Evolutionary conservation across 257 asterid genomes (phyloP), one percentile per base, ranked within the genome.

Genomic region (Verbena officinalis): DNA sequence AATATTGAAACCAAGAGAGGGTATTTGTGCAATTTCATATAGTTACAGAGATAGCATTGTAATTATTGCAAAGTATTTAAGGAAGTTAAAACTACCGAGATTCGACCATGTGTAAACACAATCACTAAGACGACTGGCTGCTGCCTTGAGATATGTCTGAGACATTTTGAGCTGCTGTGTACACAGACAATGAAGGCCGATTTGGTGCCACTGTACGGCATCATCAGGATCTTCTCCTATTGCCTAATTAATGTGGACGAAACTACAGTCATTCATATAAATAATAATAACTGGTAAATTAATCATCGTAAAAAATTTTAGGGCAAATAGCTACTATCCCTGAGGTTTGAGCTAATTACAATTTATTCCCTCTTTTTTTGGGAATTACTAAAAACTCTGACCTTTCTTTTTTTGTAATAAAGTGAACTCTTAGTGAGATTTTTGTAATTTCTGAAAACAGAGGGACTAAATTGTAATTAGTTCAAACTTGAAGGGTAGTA

Each of bases 121-220:
- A 60, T 83, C 83, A 33, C 70, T 86, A 1, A 74, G 85, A 62
- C 95, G 96, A 57, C 89, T 85, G 51, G 77, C 92, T 30, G 99
- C 95, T 16, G 95, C 91, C 85, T 88, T 93, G 67, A 90, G 85
- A 79, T 83, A 93, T 44, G 81, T 86, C 68, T 83, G 86, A 9
- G 99, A 93, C 58, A 71, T 64, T 81, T 84, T 83, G 71, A 84
- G 83, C 77, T 93, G 95, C 76, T 87, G 99, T 9, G 91, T 86
- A 67, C 90, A 82, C 38, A 93, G 96, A 73, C 77, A 77, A 77
- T 90, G 99, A 71, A 87, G 97, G 59, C 99, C 99, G 44, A 90
- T 80, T 82, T 90, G 99, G 74, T 93, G 96, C 99, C 99, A 93
- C 68, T 90, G 99, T 59, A 90, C 80, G 74, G 97, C 97, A 72